Base-by-base conservation (phyloP, 352 stramenopile species). In the Globisporangium barbulae region DNA sequence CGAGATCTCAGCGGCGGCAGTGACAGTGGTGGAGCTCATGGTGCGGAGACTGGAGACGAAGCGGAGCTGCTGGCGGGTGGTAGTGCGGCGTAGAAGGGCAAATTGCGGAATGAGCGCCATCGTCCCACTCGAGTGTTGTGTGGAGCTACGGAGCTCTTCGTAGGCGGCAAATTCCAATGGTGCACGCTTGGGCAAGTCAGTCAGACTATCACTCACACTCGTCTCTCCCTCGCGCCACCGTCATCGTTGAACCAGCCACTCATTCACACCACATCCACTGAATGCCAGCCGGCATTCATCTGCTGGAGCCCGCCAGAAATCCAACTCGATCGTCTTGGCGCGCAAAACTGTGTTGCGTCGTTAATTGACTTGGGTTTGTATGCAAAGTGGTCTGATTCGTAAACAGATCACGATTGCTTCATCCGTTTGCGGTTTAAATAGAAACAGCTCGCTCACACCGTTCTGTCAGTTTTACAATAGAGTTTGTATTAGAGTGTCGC, bases 101-200 rank as follows among this genome's bases (percentile, higher is more conserved):
- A 56, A 25, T 41, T 56, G 49, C 10, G 6, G 28, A 56, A 41
- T 56, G 49, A 56, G 28, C 28, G 49, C 49, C 49, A 56, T 56
- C 28, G 15, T 39, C 25, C 49, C 28, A 56, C 28, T 25, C 7
- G 30, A 41, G n/a, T 9, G 25, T 12, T 1, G 50, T 28, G 15
- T 41, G 13, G 10, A 15, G 10, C 2, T 42, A 41, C 15, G 7
- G 35, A 41, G 35, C 35, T 41, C 8, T 41, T 41, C 35, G 35
- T 8, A 41, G 35, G 35, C 35, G 35, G 35, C 22, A 22, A 56
- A 41, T 41, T 42, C 28, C 50, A 56, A 17, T 56, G 50, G 50
- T 41, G 50, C 25, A 10, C 50, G 28, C 9, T n/a, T 21, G 25
- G 15, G 15, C 49, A 13, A 25, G 28, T 17, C 15, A 10, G 49